Conservation (phyloP, 1,284 basidiomycete genomes). For the Exobasidium cylindrosporum region DNA sequence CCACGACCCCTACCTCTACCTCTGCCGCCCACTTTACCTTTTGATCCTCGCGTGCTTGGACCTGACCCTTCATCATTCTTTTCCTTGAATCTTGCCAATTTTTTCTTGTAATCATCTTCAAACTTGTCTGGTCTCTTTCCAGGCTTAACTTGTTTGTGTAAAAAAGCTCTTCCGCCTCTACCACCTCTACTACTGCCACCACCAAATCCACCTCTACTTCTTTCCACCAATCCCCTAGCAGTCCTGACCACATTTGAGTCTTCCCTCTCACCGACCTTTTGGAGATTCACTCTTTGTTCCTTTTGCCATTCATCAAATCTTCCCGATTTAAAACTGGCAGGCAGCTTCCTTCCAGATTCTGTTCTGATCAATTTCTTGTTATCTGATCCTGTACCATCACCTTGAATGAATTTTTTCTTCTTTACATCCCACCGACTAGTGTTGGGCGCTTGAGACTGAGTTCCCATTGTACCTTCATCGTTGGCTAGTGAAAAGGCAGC, state of each 20-base stretch:
- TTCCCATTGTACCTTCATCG: conserved; percentile 63
- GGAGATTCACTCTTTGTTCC: conserved; percentile 69
- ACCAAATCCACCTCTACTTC: conserved; percentile 66
- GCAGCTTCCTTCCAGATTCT: conserved; percentile 87
- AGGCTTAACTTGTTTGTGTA: conserved; percentile 10
- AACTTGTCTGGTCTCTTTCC: conserved; percentile 6
- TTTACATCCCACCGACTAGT: conserved; percentile 86
- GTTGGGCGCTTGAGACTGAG: conserved; percentile 55
- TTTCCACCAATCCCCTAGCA: conserved; percentile 55
- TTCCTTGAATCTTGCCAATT: conserved; percentile 6
- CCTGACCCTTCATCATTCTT: conserved; percentile 25
- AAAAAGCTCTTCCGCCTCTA: conserved; percentile 9
- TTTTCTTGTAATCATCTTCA: conserved; percentile 14
- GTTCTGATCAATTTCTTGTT: conserved; percentile 92
- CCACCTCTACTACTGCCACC: conserved; percentile 9
- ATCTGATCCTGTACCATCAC: conserved; percentile 78
- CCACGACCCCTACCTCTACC: conserved; percentile 23
- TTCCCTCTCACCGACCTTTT: conserved; percentile 77
- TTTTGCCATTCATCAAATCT: conserved; percentile 93
- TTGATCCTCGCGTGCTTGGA: conserved; percentile 23
- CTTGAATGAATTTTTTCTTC: conserved; percentile 90
- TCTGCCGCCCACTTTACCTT: conserved; percentile 40
- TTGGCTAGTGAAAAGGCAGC: conserved; percentile 76
- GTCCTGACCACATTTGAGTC: conserved; percentile 20
- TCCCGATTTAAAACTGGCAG: conserved; percentile 87